phyloP scores from a whole-genome alignment of 306 rosid species.

The Vigna reflexopilosa region DNA sequence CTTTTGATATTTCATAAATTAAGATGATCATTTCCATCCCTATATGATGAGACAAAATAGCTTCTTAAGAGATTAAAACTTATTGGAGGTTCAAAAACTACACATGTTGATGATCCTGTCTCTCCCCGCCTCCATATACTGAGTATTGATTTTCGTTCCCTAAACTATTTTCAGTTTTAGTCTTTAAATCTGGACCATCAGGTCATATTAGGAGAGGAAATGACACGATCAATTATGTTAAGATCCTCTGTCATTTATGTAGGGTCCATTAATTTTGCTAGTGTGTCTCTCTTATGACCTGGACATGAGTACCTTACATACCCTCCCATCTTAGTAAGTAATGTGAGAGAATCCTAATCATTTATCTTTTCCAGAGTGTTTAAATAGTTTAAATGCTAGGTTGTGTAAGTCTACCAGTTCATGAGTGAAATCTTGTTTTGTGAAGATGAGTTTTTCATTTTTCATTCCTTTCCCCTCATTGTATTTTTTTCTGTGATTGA shows the following conservation, averaged over 20 bases:
- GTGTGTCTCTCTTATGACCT: neutral
- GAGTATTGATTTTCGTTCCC: neutral
- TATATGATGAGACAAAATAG: neutral
- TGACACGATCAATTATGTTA: neutral
- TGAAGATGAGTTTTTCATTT: neutral
- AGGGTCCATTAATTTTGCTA: conserved; percentile 11
- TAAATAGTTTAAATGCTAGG: conserved; percentile 13
- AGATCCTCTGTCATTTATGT: neutral
- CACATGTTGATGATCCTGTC: neutral
- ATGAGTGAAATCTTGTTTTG: conserved; percentile 1
- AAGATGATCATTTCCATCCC: conserved; percentile 7
- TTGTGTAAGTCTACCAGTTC: conserved; percentile 5
- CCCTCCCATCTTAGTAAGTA: conserved; percentile 7
- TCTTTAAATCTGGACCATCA: neutral
- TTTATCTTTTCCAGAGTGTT: conserved; percentile 29
- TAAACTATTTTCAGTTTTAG: conserved; percentile 19
- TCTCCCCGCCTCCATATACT: neutral
- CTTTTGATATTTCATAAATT: conserved; percentile 20
- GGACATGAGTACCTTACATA: neutral
- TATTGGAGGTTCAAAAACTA: neutral
- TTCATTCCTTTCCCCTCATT: neutral
- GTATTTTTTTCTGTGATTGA: conserved; percentile 20
- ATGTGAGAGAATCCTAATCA: neutral
- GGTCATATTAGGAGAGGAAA: neutral
- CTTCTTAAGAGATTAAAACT: neutral